Evolutionary conservation across 1,284 basidiomycete genomes (phyloP).

Genomic region (Volvariella surrecta): DNA sequence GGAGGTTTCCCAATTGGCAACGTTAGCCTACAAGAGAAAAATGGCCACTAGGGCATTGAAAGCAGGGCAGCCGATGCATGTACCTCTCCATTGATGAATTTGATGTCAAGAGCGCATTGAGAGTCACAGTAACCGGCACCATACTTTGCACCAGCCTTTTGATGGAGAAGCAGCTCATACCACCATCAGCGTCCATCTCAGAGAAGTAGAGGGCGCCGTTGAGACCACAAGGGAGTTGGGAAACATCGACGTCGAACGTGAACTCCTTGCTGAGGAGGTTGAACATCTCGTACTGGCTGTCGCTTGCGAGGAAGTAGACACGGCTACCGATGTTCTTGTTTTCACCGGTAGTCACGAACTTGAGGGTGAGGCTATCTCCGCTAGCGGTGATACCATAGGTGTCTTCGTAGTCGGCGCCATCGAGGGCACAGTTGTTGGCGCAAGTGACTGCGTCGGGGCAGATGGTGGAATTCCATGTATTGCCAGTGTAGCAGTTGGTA

Average conservation of each 20-base stretch:
- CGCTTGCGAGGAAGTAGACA: slow-evolving; percentile 38
- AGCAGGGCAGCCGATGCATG: slow-evolving; percentile 7
- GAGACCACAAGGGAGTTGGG: slow-evolving; percentile 13
- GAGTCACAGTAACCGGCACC: slow-evolving; percentile 46
- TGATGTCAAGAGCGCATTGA: slow-evolving; percentile 27
- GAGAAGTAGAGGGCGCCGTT: slow-evolving; percentile 14
- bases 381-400: slow-evolving; percentile 34
- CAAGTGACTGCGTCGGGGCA: slow-evolving; percentile 36
- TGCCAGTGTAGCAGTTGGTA: slow-evolving; percentile 26
- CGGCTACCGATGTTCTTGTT: slow-evolving; percentile 39
- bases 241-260: slow-evolving; percentile 45
- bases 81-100: slow-evolving; percentile 42
- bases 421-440: slow-evolving; percentile 42
- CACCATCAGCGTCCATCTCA: slow-evolving; percentile 13
- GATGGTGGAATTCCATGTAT: slow-evolving; percentile 33
- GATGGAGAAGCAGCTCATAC: slow-evolving; percentile 9
- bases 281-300: slow-evolving; percentile 38
- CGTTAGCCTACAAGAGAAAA: slow-evolving; percentile 30
- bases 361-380: slow-evolving; percentile 38
- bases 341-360: slow-evolving; percentile 34
- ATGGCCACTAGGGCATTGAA: not conserved
- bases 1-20: slow-evolving; percentile 30
- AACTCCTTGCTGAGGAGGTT: slow-evolving; percentile 44
- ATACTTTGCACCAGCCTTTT: slow-evolving; percentile 41
- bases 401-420: slow-evolving; percentile 41